Evolutionary conservation across 2,329 filamentous ascomycete genomes (phyloP).

Genomic region (Dactylellina drechsleri): DNA sequence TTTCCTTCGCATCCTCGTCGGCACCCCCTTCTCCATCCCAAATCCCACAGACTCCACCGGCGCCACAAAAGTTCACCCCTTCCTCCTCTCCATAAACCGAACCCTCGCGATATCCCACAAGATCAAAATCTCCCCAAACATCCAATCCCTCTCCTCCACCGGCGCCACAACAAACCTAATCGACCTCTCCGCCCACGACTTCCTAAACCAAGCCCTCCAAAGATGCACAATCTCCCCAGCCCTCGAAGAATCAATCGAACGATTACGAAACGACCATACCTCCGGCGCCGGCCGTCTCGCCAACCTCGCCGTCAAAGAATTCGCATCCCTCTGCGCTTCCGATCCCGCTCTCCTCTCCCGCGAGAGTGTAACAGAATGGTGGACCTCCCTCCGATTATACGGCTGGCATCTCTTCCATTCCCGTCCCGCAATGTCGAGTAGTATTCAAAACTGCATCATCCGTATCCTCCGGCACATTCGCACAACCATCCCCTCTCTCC

Average conservation of each 20-base stretch:
- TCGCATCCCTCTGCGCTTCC: constrained; percentile 36
- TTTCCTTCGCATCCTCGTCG: constrained; percentile 41
- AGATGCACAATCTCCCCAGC: constrained; percentile 48
- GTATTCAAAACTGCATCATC: constrained; percentile 53
- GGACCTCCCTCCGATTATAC: constrained; percentile 43
- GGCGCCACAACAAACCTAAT: constrained; percentile 39
- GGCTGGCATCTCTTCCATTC: constrained; percentile 53
- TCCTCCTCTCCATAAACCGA: constrained; percentile 44
- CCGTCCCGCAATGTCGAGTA: constrained; percentile 47
- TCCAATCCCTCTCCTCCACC: constrained; percentile 41
- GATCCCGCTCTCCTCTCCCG: constrained; percentile 30
- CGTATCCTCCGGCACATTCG: constrained; percentile 37
- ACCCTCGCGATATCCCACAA: constrained; percentile 43
- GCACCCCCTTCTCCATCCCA: constrained; percentile 47
- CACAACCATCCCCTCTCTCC: constrained; percentile 12
- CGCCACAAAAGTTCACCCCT: constrained; percentile 43
- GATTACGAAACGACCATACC: constrained; percentile 38
- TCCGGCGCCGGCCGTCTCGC: constrained; percentile 52
- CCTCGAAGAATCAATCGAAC: constrained; percentile 43
- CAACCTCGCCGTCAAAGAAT: constrained; percentile 48
- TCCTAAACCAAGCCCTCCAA: constrained; percentile 36
- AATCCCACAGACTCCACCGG: constrained; percentile 1
- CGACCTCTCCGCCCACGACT: constrained; percentile 41
- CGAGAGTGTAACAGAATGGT: constrained; percentile 31
- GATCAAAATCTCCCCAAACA: constrained; percentile 46